phyloP scores from a whole-genome alignment of 2,329 filamentous ascomycete genomes.

The Drechslerella stenobrocha region DNA sequence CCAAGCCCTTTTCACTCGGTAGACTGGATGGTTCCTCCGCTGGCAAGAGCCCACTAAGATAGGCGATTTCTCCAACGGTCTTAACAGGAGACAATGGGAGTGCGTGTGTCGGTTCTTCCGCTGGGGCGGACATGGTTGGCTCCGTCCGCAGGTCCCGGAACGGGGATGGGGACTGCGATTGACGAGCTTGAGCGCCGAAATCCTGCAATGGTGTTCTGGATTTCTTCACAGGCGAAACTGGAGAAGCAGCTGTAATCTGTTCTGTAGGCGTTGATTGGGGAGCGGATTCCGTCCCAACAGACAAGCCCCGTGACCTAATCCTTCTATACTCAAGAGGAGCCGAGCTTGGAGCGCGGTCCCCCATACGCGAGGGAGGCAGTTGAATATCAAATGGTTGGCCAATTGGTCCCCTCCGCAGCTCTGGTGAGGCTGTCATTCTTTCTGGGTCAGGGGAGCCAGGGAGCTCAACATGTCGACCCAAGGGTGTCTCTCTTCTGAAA shows the following conservation, averaged over 20 bases:
- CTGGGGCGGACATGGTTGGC: not conserved
- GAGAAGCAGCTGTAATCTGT: slow-evolving; percentile 12
- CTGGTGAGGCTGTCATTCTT: slow-evolving; percentile 33
- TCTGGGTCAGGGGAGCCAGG: slow-evolving; percentile 39
- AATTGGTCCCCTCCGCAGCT: slow-evolving; percentile 22
- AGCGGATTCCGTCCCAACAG: slow-evolving; percentile 5
- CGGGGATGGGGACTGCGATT: too few species aligned
- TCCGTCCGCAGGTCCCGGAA: slow-evolving; percentile 23
- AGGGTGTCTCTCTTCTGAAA: slow-evolving; percentile 36
- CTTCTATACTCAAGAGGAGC: slow-evolving; percentile 21
- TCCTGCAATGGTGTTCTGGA: slow-evolving; percentile 33
- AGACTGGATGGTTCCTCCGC: slow-evolving; percentile 6
- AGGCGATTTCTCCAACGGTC: slow-evolving; percentile 26
- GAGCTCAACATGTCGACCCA: slow-evolving; percentile 36
- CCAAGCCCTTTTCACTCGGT: slow-evolving; percentile 13
- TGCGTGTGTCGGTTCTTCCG: slow-evolving; percentile 1
- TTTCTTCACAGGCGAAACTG: slow-evolving; percentile 32
- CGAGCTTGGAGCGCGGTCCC: slow-evolving; percentile 28
- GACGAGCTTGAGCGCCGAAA: slow-evolving; percentile 27
- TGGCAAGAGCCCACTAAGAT: slow-evolving; percentile 25
- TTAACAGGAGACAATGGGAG: slow-evolving; percentile 11
- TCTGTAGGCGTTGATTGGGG: not conserved
- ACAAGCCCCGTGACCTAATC: not conserved
- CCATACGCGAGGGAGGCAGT: slow-evolving; percentile 38
- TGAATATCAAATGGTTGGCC: slow-evolving; percentile 38